Evolutionary conservation across 2,329 filamentous ascomycete species (phyloP), one percentile per base, ranked within the genome.

Genomic region (Ceratocystis smalleyi): DNA sequence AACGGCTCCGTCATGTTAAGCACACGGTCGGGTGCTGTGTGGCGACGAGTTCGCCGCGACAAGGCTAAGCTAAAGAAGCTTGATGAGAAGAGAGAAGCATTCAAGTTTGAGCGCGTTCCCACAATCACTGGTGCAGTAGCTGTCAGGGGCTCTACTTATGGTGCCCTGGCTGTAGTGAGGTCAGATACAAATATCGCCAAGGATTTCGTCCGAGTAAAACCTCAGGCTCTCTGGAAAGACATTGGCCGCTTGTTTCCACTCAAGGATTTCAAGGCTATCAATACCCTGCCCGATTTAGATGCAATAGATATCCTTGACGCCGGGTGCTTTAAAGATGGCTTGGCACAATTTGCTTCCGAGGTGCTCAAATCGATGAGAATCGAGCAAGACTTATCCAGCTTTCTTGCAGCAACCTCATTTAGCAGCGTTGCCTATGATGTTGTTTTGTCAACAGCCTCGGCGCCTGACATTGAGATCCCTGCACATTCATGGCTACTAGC

Each of bases 1-100:
- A 88, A 97, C 73, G 94, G 91, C 1, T 95, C 91, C 0, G 89
- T 99, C 68, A 95, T 99, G 64, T 84, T 99, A 67, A 92, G 90
- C 68, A 99, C 94, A 0, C 82, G 91, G 66, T 92, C 91, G 51
- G 94, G 94, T 1, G 92, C 89, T 59, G 92, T 96, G 0, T 99
- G 92, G 92, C 86, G 86, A 69, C 86, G 92, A 66, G 85, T 94
- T 62, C 90, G 89, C 71, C 83, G 94, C 67, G 80, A 82, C 30
- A 95, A 92, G 68, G 85, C 87, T 61, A 95, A 95, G 70, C 82
- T 0, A 76, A 77, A 74, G 22, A 73, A 74, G 1, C 74, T 76
- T 1, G 83, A 85, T 24, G 78, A 80, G 43, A 88, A 84, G 69
- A 81, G 83, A 12, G 95, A 95, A 69, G 91, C 96, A 71, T 96